These are phyloP conservation scores for Coriolopsis trogii DNA, from an alignment of 1,284 basidiomycete species.

Conservation along the genomic window DNA sequence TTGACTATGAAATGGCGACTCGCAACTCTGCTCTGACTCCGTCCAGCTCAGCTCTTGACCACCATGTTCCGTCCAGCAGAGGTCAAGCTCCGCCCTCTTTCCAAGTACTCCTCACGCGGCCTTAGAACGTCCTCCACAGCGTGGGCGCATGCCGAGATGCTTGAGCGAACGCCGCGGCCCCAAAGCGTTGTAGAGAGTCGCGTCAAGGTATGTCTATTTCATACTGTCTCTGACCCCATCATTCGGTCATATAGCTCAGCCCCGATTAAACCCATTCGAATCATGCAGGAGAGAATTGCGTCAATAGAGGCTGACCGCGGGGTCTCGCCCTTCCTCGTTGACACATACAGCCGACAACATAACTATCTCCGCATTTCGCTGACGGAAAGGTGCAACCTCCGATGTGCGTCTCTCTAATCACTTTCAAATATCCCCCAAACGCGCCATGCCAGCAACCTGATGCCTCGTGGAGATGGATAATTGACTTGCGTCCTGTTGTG, in stretches of 20 bases:
- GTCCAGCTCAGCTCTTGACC: slow-evolving; percentile 4
- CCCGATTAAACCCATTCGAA: too few relatives aligned
- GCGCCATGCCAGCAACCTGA: slow-evolving; percentile 5
- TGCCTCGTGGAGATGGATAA: slow-evolving; percentile 13
- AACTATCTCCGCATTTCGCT: slow-evolving; percentile 86
- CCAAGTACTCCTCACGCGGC: slow-evolving; percentile 1
- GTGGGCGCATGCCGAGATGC: slow-evolving; percentile 13
- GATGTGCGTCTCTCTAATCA: slow-evolving; percentile 55
- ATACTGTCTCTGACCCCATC: too few relatives aligned
- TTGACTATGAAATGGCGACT: not conserved
- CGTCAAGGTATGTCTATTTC: slow-evolving; percentile 21
- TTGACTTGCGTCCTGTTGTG: not conserved
- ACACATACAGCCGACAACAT: slow-evolving; percentile 71
- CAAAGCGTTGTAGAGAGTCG: slow-evolving; percentile 15
- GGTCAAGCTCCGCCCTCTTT: not conserved
- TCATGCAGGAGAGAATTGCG: slow-evolving; percentile 42
- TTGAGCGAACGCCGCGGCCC: slow-evolving; percentile 3
- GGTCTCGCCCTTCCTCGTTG: slow-evolving; percentile 58
- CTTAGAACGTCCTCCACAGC: slow-evolving; percentile 13
- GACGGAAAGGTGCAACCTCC: slow-evolving; percentile 86
- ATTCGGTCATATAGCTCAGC: too few relatives aligned
- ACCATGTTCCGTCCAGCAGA: slow-evolving; percentile 12
- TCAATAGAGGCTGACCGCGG: slow-evolving; percentile 49
- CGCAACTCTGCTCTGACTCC: not conserved
- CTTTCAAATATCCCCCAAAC: not conserved